Percentiles rank a stretch among this genome's conserved stretches.
These are phyloP conservation scores for Suhomyces canberraensis DNA, from an alignment of 805 yeast species.

Conservation along the genomic window DNA sequence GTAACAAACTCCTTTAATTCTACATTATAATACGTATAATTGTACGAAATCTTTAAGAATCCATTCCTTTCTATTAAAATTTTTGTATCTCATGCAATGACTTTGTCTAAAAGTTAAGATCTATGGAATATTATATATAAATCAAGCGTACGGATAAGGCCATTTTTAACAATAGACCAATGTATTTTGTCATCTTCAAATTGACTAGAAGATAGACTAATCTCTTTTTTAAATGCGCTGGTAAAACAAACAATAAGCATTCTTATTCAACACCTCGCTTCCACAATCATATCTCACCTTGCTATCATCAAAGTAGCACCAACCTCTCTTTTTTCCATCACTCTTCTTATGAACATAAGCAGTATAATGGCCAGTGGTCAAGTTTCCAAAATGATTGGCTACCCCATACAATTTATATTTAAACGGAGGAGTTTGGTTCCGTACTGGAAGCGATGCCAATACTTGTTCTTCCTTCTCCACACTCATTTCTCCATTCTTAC, in stretches of 20 bases:
- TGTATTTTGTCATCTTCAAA: too few relatives aligned
- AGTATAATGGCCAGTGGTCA: conserved; percentile 88
- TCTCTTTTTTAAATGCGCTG: conserved; percentile 37
- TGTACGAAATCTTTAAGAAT: too few relatives aligned
- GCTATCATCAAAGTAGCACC: conserved; percentile 85
- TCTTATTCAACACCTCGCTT: conserved; percentile 58
- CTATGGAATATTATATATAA: too few relatives aligned
- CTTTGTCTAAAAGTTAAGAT: too few relatives aligned
- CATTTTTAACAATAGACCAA: too few relatives aligned
- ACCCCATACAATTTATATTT: conserved; percentile 74
- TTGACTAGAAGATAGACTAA: too few relatives aligned
- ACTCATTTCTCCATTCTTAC: conserved; percentile 14
- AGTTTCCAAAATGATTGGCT: conserved; percentile 78
- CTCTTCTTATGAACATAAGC: conserved; percentile 64
- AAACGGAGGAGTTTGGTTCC: conserved; percentile 82
- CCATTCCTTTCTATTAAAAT: too few relatives aligned
- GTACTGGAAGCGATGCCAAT: conserved; percentile 49
- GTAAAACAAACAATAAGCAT: conserved; percentile 84
- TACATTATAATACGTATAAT: too few relatives aligned
- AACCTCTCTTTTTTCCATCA: conserved; percentile 48
- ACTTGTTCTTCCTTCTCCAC: conserved; percentile 43
- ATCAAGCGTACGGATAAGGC: too few relatives aligned
- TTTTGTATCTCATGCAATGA: too few relatives aligned
- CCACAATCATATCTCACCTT: conserved; percentile 54
- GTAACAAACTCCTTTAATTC: too few relatives aligned